Evolutionary conservation across 225 moss, liverwort and hornwort genomes (phyloP), one percentile per base, ranked within the genome.

Genomic region (Polytrichum commune): DNA sequence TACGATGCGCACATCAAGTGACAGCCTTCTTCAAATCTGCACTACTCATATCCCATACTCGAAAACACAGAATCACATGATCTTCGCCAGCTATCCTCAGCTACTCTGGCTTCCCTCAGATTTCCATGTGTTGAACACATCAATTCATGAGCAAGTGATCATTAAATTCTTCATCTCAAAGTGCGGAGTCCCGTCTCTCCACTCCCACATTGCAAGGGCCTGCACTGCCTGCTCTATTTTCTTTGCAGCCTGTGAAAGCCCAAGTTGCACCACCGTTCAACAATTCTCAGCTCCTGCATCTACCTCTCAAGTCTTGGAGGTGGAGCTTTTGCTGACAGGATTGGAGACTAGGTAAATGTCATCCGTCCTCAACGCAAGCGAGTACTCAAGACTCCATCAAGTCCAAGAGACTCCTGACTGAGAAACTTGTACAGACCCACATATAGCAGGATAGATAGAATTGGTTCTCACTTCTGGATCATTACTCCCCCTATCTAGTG

Each of bases 1-100:
- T 90, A 90, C 70, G 90, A 90, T 30, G 74, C 87, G 55, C 90
- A 90, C 68, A 87, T 87, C 77, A 90, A 90, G 82, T 90, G 82
- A 90, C 58, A 29, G 30, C 25, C 32, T 19, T 65, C 26, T 20
- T 27, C 16, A 28, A n/a, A 27, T 54, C 57, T 22, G 23, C 55
- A 57, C n/a, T 26, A 58, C 29, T 73, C 19, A 22, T n/a, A 54
- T 22, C 22, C 64, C 55, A 23, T 23, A 53, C 3, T 24, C n/a
- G 6, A 29, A 54, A 7, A 29, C n/a, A 22, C 20, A 56, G 30
- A 56, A 64, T 24, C 10, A 32, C n/a, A 53, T 19, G 27, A 27
- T 27, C 4, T 64, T 54, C 19, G 16, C 20, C 27, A 53, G 19
- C 63, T 53, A 13, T 53, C 63, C 46, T 28, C 22, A 54, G 72